These are phyloP conservation scores for Prunus yedoensis DNA, from an alignment of 331 rosid species.

Conservation along the genomic window DNA sequence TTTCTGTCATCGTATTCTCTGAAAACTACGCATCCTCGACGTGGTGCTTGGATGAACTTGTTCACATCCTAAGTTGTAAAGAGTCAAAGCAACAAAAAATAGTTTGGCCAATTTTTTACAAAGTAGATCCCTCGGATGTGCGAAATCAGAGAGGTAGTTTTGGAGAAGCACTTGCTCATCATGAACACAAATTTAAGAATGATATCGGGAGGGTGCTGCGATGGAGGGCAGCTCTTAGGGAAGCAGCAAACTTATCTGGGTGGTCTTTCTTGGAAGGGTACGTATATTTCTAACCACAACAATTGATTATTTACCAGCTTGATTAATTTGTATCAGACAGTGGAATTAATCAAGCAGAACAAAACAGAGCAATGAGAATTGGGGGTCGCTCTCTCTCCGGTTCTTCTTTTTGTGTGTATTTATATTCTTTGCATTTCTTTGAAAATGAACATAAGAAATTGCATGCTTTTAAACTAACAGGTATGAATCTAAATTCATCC, in stretches of 20 bases:
- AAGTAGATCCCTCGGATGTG: background rate
- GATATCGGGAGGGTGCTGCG: background rate
- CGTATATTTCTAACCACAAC: background rate
- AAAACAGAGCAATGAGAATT: too few species aligned
- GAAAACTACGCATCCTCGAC: background rate
- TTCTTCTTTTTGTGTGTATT: too few species aligned
- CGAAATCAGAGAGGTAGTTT: background rate
- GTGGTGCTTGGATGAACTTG: background rate
- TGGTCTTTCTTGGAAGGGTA: background rate
- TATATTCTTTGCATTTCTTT: too few species aligned
- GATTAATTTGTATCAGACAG: too few species aligned
- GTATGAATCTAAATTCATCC: background rate
- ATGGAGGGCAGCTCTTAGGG: background rate
- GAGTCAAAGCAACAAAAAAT: background rate
- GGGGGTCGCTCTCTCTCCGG: too few species aligned
- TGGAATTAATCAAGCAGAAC: too few species aligned
- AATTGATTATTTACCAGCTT: too few species aligned
- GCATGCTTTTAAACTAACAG: background rate
- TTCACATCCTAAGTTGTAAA: background rate
- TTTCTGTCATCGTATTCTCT: background rate
- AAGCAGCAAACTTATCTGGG: background rate
- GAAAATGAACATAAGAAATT: too few species aligned
- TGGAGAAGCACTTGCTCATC: background rate
- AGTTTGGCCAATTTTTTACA: background rate
- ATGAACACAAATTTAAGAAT: background rate